Conservation (phyloP, 2,329 filamentous ascomycete species). For the Cordyceps farinosa region DNA sequence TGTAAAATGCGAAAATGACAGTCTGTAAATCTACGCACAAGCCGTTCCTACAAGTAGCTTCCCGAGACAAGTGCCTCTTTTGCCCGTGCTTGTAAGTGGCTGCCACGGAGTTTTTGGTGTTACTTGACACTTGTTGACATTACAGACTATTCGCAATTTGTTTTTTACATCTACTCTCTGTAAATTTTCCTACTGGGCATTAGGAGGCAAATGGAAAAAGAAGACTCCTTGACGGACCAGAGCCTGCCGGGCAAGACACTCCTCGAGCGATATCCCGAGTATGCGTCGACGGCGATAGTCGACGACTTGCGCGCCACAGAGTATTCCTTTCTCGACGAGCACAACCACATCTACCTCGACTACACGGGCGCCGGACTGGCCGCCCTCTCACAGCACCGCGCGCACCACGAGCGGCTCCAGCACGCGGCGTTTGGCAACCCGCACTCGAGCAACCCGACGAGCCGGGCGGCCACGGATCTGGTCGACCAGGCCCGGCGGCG, state of each 20-base stretch:
- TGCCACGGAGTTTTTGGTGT: background rate
- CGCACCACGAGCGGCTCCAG: conserved; percentile 30
- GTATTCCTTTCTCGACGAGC: conserved; percentile 36
- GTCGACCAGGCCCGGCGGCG: conserved; percentile 31
- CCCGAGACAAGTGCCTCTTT: background rate
- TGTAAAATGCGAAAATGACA: background rate
- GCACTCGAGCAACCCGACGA: conserved; percentile 38
- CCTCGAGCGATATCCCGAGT: conserved; percentile 31
- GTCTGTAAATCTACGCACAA: background rate
- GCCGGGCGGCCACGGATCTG: conserved; percentile 31
- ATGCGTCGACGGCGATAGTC: conserved; percentile 29
- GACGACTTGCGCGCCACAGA: conserved; percentile 32
- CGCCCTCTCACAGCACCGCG: conserved; percentile 30
- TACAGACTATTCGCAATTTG: background rate
- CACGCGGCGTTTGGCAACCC: conserved; percentile 37
- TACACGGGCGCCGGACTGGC: conserved; percentile 39
- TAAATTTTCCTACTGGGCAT: background rate
- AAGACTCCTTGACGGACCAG: background rate
- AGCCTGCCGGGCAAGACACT: background rate
- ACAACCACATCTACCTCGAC: conserved; percentile 39
- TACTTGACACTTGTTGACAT: background rate
- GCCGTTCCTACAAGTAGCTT: background rate
- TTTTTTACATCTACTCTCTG: background rate
- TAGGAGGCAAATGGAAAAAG: background rate
- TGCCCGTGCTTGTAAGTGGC: background rate